Evolutionary conservation across 148 eudicot species (phyloP).

Genomic region (Simmondsia chinensis): DNA sequence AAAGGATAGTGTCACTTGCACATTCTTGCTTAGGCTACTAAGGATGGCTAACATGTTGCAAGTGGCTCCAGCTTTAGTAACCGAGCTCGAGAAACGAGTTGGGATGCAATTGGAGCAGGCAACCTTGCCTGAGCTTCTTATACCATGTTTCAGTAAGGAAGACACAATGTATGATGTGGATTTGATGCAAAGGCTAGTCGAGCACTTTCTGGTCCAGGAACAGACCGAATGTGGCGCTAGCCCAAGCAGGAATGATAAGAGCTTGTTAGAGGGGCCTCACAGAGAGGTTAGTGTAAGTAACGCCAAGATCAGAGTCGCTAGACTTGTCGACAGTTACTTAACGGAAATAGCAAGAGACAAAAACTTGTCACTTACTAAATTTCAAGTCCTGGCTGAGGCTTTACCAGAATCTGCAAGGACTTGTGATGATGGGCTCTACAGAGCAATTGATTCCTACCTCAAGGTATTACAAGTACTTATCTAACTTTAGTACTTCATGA

Average conservation of each 20-base stretch:
- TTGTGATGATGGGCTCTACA: conserved; percentile 89
- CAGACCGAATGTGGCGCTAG: conserved; percentile 64
- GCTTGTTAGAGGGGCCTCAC: conserved; percentile 33
- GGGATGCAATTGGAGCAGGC: conserved; percentile 99
- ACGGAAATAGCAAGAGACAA: conserved; percentile 88
- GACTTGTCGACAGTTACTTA: conserved; percentile 88
- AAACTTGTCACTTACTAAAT: conserved; percentile 68
- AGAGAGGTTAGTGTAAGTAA: conserved; percentile 26
- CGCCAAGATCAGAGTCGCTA: conserved; percentile 86
- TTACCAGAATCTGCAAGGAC: conserved; percentile 92
- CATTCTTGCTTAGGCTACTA: conserved; percentile 72
- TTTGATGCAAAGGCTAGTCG: conserved; percentile 83
- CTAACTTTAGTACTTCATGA: neutral
- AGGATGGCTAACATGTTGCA: conserved; percentile 83
- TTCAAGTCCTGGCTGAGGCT: conserved; percentile 95
- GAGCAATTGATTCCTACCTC: conserved; percentile 93
- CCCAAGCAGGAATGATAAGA: conserved; percentile 45
- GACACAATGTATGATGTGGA: conserved; percentile 85
- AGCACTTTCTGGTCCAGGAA: conserved; percentile 89
- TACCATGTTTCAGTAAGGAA: conserved; percentile 51
- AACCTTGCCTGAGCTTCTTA: conserved; percentile 57
- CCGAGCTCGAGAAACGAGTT: conserved; percentile 88
- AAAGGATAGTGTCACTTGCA: conserved; percentile 74
- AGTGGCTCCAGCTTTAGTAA: conserved; percentile 87
- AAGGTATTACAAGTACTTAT: conserved; percentile 44